phyloP scores from a whole-genome alignment of 169 alveolate species.

The Plasmodium knowlesi region DNA sequence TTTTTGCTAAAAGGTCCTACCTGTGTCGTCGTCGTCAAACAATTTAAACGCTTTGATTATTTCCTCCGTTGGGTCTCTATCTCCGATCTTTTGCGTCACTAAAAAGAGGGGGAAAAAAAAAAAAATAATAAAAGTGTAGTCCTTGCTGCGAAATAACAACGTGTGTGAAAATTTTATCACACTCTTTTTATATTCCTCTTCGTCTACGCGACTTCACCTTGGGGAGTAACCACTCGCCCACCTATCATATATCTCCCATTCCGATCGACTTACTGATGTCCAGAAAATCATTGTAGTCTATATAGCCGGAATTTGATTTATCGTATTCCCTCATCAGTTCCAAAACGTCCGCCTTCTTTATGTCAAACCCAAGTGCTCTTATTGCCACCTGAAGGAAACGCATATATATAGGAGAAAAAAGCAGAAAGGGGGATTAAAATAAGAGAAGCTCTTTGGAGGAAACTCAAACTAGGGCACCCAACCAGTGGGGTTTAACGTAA shows the following conservation, averaged over 20 bases:
- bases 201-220: neutral
- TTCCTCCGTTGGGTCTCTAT: conserved; percentile 97
- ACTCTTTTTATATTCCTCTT: neutral
- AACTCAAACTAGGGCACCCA: neutral
- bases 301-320: conserved; percentile 86
- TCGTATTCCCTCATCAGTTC: conserved; percentile 91
- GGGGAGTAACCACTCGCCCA: neutral
- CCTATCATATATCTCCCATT: neutral
- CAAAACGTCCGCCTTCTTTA: conserved; percentile 95
- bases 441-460: neutral
- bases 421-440: neutral
- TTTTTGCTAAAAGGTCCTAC: conserved; percentile 59
- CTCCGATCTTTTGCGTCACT: conserved; percentile 91
- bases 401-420: neutral
- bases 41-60: conserved; percentile 94
- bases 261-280: conserved; percentile 81
- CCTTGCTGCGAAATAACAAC: neutral
- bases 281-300: conserved; percentile 87
- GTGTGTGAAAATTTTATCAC: neutral
- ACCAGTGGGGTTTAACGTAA: neutral
- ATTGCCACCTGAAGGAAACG: conserved; percentile 94
- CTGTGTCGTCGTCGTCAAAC: conserved; percentile 96
- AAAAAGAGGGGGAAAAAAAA: neutral
- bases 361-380: conserved; percentile 98
- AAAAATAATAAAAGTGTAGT: neutral